Conservation (phyloP, 345 rosid species). For the Citrus inodora region DNA sequence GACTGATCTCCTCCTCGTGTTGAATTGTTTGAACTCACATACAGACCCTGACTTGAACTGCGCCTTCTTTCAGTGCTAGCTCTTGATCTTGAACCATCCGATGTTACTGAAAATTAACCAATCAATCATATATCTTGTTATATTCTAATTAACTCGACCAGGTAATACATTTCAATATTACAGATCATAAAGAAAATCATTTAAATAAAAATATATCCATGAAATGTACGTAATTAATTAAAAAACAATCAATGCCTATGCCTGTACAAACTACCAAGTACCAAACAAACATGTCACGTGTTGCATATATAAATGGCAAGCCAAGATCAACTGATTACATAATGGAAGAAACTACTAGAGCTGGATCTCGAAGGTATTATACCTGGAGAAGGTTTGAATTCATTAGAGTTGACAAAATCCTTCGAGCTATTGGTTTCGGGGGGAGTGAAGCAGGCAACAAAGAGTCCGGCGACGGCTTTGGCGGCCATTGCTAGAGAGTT, state of each 20-base stretch:
- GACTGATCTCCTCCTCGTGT: slow-evolving; percentile 28
- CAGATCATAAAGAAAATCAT: neutral
- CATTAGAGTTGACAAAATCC: slow-evolving; percentile 30
- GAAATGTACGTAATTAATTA: too few species aligned
- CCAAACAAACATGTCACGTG: too few species aligned
- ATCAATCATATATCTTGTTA: neutral
- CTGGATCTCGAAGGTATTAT: neutral
- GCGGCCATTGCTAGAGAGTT: slow-evolving; percentile 30
- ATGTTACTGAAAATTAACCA: slow-evolving; percentile 17
- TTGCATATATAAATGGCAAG: too few species aligned
- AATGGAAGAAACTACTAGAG: neutral
- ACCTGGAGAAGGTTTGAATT: slow-evolving; percentile 38
- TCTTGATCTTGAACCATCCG: slow-evolving; percentile 42
- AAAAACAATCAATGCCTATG: too few species aligned
- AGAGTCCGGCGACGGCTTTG: slow-evolving; percentile 55
- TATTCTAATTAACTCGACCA: too few species aligned
- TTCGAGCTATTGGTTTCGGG: slow-evolving; percentile 40
- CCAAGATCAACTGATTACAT: too few species aligned
- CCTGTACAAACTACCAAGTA: too few species aligned
- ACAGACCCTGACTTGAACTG: slow-evolving; percentile 36
- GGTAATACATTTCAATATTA: neutral
- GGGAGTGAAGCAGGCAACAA: slow-evolving; percentile 69
- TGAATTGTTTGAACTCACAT: slow-evolving; percentile 30
- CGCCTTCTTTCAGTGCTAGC: slow-evolving; percentile 35
- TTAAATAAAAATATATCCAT: too few species aligned